A percentile compares a stretch with the other conserved stretches of the same genome.
Evolutionary conservation across 208 protist species (phyloP).

Genomic region (Trypanosoma theileri): DNA sequence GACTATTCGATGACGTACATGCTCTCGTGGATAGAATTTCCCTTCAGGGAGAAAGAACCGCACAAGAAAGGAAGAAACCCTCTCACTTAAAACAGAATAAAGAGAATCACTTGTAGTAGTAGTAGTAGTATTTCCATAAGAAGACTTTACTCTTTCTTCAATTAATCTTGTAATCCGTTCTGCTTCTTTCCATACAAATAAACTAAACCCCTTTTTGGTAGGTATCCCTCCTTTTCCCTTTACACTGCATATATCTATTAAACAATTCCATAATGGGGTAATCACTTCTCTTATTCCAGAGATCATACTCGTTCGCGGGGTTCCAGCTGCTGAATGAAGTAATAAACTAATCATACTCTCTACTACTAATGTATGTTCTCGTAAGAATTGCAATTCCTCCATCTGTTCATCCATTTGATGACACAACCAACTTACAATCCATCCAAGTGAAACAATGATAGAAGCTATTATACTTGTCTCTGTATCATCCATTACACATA

Average conservation of each 20-base stretch:
- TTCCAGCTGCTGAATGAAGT: conserved; percentile 9
- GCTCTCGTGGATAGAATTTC: conserved; percentile 18
- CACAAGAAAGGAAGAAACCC: conserved; percentile 10
- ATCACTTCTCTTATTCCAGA: neutral
- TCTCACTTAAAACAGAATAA: neutral
- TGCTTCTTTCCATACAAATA: conserved; percentile 14
- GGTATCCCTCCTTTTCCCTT: neutral
- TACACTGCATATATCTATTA: neutral
- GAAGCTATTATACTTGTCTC: conserved; percentile 20
- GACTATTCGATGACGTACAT: conserved; percentile 14
- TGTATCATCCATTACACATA: conserved; percentile 15
- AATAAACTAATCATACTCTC: conserved; percentile 6
- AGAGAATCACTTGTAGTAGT: neutral
- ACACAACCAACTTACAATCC: conserved; percentile 15
- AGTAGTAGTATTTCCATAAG: neutral
- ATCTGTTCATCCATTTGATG: neutral
- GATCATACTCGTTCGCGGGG: neutral
- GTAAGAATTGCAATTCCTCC: conserved; percentile 5
- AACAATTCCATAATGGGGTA: neutral
- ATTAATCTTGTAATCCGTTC: conserved; percentile 2
- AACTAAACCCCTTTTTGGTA: neutral
- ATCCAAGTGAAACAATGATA: conserved; percentile 21
- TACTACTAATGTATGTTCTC: conserved; percentile 1
- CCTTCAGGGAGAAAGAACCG: conserved; percentile 18
- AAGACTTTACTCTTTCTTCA: neutral